Evolutionary conservation across 306 rosid species (phyloP), one percentile per base, ranked within the genome.

Genomic region (Inga laurina): DNA sequence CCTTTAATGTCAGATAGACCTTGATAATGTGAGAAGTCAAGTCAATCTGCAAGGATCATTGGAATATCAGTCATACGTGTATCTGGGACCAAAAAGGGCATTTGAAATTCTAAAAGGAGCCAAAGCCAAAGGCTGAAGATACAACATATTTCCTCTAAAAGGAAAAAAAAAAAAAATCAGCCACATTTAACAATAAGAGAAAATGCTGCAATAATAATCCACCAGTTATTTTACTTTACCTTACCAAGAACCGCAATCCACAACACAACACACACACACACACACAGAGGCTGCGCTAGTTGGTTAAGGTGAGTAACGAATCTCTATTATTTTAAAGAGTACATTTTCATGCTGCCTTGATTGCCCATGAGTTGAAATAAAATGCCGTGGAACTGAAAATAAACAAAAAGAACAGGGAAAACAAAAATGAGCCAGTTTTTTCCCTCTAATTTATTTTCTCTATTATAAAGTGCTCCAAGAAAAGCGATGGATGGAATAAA

Each of bases 1-100:
- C 99, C 99, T 94, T 93, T 79, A 96, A 82, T 75, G 99, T 94
- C 90, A 96, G 84, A 89, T 88, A 93, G 85, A 91, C 97, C 90
- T 88, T 96, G 61, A 89, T 74, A 57, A 96, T 93, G 75, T 96
- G 99, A 76, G 99, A 91, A 80, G 86, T 80, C 89, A 94, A 83
- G 84, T 96, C 99, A 87, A 96, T 92, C 99, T 96, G 98, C 90
- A 90, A 57, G 34, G 74, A 77, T 52, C 34, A 61, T 56, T 75
- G 75, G 75, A 77, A 85, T n/a, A 83, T 84, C 66, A 83, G 86
- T 80, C 80, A 70, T 30, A 72, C 45, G 76, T 24, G 79, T 59
- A 70, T 72, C 77, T 6, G 22, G 22, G 2, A 59, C 66, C 66
- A 12, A 77, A 84, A 68, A 16, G 27, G 71, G 8, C 1, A 78